A percentile compares a stretch with the other conserved stretches of the same genome.
Evolutionary conservation across 2,329 filamentous ascomycete species (phyloP).

Genomic region (Venturia pyrina): DNA sequence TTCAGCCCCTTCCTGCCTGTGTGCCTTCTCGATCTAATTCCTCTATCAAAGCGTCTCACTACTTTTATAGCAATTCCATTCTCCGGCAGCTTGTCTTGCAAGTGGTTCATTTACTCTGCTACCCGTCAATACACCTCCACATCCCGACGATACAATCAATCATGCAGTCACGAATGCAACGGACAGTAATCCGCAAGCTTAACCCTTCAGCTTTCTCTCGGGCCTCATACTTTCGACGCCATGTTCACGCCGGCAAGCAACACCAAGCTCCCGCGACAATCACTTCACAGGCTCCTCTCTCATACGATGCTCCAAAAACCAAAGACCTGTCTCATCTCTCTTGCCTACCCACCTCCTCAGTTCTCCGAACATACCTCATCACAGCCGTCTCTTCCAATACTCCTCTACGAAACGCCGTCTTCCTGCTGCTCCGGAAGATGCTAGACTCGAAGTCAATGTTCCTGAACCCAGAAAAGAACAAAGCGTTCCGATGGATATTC

Average conservation of each 20-base stretch:
- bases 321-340: constrained; percentile 38
- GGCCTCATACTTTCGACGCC: background rate
- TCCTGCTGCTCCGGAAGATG: constrained; percentile 57
- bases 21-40: background rate
- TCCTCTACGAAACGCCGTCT: constrained; percentile 58
- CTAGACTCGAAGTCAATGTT: constrained; percentile 58
- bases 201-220: background rate
- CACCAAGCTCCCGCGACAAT: background rate
- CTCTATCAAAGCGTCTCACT: background rate
- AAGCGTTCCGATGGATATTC: constrained; percentile 56
- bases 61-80: background rate
- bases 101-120: background rate
- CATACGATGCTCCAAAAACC: background rate
- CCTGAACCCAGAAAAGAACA: constrained; percentile 67
- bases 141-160: background rate
- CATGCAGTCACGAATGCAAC: constrained; percentile 3
- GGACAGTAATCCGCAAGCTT: background rate
- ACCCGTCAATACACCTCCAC: background rate
- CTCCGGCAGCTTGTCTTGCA: background rate
- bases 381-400: constrained; percentile 61
- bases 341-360: constrained; percentile 53
- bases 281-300: background rate
- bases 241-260: background rate
- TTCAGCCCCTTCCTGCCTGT: background rate
- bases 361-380: constrained; percentile 60